Conservation (phyloP, 2,329 filamentous ascomycete species). For the Cytospora schulzeri region DNA sequence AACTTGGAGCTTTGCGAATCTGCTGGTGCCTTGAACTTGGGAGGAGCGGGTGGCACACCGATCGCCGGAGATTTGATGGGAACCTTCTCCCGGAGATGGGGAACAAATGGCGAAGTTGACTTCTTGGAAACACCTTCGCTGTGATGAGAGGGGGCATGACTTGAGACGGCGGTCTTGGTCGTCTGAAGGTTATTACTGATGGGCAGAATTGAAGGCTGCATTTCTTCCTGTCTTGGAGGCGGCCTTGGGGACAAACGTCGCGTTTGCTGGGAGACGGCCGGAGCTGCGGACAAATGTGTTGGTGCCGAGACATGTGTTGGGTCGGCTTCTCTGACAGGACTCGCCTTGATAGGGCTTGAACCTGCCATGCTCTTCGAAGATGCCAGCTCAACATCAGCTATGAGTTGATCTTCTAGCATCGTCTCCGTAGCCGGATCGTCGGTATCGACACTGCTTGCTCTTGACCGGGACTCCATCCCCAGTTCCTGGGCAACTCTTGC, state of each 20-base stretch:
- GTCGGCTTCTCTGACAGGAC: background rate
- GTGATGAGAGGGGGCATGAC: background rate
- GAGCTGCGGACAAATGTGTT: background rate
- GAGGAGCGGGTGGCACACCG: constrained; percentile 6
- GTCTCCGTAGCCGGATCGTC: constrained; percentile 18
- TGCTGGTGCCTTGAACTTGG: constrained; percentile 15
- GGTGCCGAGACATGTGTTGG: background rate
- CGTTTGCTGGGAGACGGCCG: background rate
- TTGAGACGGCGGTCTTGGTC: background rate
- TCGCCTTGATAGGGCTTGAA: constrained; percentile 3
- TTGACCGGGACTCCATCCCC: constrained; percentile 8
- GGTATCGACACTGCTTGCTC: constrained; percentile 21
- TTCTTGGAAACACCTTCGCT: constrained; percentile 16
- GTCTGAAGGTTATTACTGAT: background rate
- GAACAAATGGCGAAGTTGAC: constrained; percentile 8
- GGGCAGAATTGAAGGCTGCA: background rate
- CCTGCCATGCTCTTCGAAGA: constrained; percentile 9
- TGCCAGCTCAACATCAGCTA: constrained; percentile 19
- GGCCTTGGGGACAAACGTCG: background rate
- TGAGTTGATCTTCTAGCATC: constrained; percentile 20
- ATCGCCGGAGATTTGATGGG: background rate
- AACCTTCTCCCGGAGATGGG: background rate
- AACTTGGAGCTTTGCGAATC: background rate
- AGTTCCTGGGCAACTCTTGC: constrained; percentile 16
- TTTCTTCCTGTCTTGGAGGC: background rate